Conservation (phyloP, 352 stramenopile genomes). For the Phytophthora europaea region DNA sequence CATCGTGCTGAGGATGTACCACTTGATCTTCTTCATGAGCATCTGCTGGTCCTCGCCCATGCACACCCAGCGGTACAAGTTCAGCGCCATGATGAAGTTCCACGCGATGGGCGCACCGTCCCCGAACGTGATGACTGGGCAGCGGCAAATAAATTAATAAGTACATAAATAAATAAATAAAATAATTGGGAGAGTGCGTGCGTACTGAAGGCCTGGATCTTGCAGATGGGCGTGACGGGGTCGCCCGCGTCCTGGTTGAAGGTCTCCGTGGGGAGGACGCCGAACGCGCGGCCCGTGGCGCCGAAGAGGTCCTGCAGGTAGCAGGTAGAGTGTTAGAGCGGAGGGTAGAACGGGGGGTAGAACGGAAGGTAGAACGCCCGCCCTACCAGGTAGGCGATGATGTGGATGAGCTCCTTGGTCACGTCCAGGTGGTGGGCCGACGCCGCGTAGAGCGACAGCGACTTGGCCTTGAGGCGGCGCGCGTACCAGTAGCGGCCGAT, state of each 20-base stretch:
- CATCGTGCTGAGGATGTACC: conserved; percentile 73
- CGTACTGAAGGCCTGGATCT: conserved; percentile 78
- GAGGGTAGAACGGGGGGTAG: not conserved
- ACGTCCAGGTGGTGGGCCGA: conserved; percentile 77
- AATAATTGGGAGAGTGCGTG: not conserved
- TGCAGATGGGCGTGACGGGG: conserved; percentile 65
- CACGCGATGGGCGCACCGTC: conserved; percentile 80
- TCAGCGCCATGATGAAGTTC: conserved; percentile 89
- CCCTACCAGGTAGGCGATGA: conserved; percentile 80
- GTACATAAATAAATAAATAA: not conserved
- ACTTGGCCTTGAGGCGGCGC: conserved; percentile 58
- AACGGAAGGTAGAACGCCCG: not conserved
- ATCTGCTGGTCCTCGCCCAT: conserved; percentile 86
- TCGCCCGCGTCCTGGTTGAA: conserved; percentile 71
- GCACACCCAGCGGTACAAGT: conserved; percentile 87
- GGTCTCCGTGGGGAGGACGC: conserved; percentile 69
- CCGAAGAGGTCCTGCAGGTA: conserved; percentile 71
- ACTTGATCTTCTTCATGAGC: conserved; percentile 88
- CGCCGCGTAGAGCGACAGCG: conserved; percentile 50
- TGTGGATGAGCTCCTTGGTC: conserved; percentile 88
- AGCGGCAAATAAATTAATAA: not conserved
- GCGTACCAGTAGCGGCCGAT: conserved; percentile 86
- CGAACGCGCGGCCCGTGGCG: conserved; percentile 75
- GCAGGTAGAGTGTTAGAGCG: not conserved
- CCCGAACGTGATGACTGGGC: conserved; percentile 82